Base-by-base conservation (phyloP, 2,329 filamentous ascomycete genomes). In the Ampelomyces quisqualis region DNA sequence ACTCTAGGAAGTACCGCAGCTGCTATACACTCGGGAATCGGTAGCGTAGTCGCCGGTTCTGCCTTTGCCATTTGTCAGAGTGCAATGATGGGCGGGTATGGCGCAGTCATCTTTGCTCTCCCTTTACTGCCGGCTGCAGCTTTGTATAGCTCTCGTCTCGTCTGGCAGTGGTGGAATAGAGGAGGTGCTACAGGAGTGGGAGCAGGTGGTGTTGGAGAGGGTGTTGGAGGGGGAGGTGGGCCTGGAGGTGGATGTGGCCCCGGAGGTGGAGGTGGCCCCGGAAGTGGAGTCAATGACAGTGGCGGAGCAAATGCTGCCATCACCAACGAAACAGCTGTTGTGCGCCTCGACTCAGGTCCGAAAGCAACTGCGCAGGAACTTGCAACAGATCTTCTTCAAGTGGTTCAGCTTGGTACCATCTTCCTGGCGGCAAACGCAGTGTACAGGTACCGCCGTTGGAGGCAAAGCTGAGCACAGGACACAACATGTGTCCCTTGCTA, bases 41-140 rank as follows among this genome's bases (percentile, higher is more conserved):
- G 56, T 3, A 53, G 34, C 9, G 52, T 60, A 2, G 49, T 34
- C 4, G 57, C 52, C 1, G 42, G 49, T 11, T 54, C 53, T 0
- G n/a, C 46, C 0, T 64, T 65, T 14, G 52, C 60, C 1, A 37
- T 43, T 2, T 38, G 57, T 3, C 53, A 53, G 2, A 63, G 58
- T 22, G 61, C 60, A 0, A 50, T 36, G 3, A 65, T 60, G 57
- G 55, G 43, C 5, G 61, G 61, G 0, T 56, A 36, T 24, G 56
- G 56, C 2, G 37, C 32, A 4, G 6, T 19, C 2, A 37, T 53
- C n/a, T 45, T 60, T 2, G 26, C 13, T 2, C 20, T 14, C 5
- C 5, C 35, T 3, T 17, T 10, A 5, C 37, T 17, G 2, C 0
- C 30, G n/a, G 36, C 15, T 4, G 17, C 8, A 4, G 30, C 18